Evolutionary conservation across 495 filamentous ascomycete species (phyloP).

Genomic region (Aspergillus carlsbadensis): DNA sequence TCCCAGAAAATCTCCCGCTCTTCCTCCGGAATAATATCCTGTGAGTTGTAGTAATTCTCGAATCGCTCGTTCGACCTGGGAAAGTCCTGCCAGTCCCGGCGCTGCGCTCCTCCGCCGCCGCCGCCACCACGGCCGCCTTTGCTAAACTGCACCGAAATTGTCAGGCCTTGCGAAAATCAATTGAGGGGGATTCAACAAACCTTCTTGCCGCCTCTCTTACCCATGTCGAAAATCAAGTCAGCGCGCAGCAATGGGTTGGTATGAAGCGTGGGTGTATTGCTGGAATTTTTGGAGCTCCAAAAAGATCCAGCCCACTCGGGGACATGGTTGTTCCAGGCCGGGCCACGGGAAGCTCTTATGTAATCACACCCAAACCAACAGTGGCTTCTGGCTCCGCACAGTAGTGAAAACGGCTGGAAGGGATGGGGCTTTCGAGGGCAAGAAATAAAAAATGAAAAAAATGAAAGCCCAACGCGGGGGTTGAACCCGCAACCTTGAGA

Average conservation of each 20-base stretch:
- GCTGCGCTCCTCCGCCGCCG: slow-evolving; percentile 27
- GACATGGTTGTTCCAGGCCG: not conserved
- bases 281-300: slow-evolving; percentile 14
- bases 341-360: not conserved
- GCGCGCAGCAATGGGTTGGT: not conserved
- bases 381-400: not conserved
- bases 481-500: slow-evolving; percentile 59
- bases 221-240: slow-evolving; percentile 6
- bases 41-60: slow-evolving; percentile 78
- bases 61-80: slow-evolving; percentile 71
- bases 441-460: slow-evolving; percentile 1
- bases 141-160: slow-evolving; percentile 25
- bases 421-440: too few relatives aligned
- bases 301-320: slow-evolving; percentile 11
- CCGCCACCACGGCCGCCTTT: slow-evolving; percentile 31
- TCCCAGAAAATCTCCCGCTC: slow-evolving; percentile 81
- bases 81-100: slow-evolving; percentile 54
- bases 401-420: too few relatives aligned
- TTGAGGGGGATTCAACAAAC: not conserved
- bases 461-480: slow-evolving; percentile 52
- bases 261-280: not conserved
- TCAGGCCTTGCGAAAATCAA: slow-evolving; percentile 9
- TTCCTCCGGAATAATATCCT: slow-evolving; percentile 67
- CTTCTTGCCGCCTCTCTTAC: slow-evolving; percentile 20
- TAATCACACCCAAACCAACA: not conserved